Evolutionary conservation across 495 filamentous ascomycete genomes (phyloP).

Genomic region (Filosporella fistucella): DNA sequence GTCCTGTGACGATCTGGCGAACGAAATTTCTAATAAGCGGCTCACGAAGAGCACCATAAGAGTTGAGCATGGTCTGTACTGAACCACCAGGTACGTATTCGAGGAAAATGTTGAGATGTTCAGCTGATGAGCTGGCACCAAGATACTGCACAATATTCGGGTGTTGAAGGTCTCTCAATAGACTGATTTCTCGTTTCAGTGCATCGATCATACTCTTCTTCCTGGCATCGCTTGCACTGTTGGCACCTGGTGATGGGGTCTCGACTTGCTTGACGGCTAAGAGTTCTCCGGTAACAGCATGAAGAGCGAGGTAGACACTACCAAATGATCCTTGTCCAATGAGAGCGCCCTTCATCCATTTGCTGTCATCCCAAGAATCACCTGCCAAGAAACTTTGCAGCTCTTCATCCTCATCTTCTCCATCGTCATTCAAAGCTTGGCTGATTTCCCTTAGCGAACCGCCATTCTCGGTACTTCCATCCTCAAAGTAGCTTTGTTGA

Average conservation of each 20-base stretch:
- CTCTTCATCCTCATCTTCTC: conserved; percentile 78
- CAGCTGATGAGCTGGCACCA: conserved; percentile 83
- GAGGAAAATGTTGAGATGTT: conserved; percentile 98
- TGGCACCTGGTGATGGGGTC: conserved; percentile 74
- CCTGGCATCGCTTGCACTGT: conserved; percentile 74
- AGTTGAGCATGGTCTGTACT: conserved; percentile 95
- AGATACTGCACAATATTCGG: conserved; percentile 98
- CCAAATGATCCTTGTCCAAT: conserved; percentile 98
- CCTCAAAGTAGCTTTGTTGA: conserved; percentile 76
- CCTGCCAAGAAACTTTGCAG: conserved; percentile 79
- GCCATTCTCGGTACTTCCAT: conserved; percentile 62
- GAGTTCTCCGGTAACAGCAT: conserved; percentile 93
- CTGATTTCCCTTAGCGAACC: conserved; percentile 48
- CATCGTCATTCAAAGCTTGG: conserved; percentile 75
- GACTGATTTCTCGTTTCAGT: conserved; percentile 90
- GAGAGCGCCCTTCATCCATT: conserved; percentile 98
- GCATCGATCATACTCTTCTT: conserved; percentile 98
- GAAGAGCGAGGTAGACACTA: conserved; percentile 93
- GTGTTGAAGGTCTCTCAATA: conserved; percentile 91
- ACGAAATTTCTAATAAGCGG: conserved; percentile 95
- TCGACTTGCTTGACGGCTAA: conserved; percentile 99
- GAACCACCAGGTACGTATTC: conserved; percentile 98
- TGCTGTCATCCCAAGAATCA: conserved; percentile 89
- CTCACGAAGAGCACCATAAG: conserved; percentile 91
- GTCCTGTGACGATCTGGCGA: conserved; percentile 87